Conservation (phyloP, 108 stramenopile genomes). For the Cyclostephanos tholiformis region DNA sequence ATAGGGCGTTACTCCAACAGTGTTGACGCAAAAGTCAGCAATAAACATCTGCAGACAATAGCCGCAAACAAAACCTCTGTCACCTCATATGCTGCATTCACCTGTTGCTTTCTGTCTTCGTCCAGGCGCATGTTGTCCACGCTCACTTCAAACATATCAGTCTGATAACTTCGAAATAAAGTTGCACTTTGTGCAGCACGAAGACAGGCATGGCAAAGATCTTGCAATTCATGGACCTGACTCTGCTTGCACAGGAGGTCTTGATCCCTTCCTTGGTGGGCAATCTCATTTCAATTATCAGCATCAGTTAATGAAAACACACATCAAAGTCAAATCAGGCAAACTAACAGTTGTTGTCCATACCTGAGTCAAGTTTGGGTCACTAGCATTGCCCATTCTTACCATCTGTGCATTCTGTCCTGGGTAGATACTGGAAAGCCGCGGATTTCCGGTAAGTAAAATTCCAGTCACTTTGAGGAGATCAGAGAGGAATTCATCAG, state of each 20-base stretch:
- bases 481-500: slow-evolving; percentile 50
- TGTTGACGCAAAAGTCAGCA: slow-evolving; percentile 4
- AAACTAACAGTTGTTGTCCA: too few species aligned
- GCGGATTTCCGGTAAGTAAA: slow-evolving; percentile 7
- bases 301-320: not conserved
- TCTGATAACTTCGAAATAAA: slow-evolving; percentile 22
- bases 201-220: slow-evolving; percentile 21
- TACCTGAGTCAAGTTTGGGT: slow-evolving; percentile 10
- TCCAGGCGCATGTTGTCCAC: not conserved
- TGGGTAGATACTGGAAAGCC: not conserved
- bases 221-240: slow-evolving; percentile 19
- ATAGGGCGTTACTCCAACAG: too few species aligned
- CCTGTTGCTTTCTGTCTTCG: slow-evolving; percentile 17
- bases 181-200: slow-evolving; percentile 9
- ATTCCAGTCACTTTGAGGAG: slow-evolving; percentile 28
- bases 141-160: slow-evolving; percentile 24
- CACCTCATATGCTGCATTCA: slow-evolving; percentile 23
- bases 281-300: slow-evolving; percentile 19
- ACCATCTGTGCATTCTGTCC: slow-evolving; percentile 2
- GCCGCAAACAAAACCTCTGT: slow-evolving; percentile 30
- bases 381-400: not conserved
- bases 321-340: too few species aligned
- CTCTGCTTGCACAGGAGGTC: slow-evolving; percentile 8
- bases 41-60: slow-evolving; percentile 24
- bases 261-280: slow-evolving; percentile 11